Conservation (phyloP, 2,329 filamentous ascomycete species). For the Colletotrichum sp. region DNA sequence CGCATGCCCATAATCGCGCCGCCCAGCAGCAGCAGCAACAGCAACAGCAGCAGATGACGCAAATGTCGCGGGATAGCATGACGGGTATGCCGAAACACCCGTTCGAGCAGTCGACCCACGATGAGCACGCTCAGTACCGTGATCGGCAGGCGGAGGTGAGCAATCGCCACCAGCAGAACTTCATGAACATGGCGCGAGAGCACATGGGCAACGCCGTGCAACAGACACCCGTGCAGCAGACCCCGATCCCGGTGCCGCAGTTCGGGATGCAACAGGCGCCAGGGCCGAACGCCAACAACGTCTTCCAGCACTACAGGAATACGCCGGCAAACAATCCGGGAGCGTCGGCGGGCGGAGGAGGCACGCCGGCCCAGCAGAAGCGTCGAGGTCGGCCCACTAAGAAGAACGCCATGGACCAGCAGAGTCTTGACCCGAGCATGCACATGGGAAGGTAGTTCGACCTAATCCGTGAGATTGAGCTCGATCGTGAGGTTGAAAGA, state of each 20-base stretch:
- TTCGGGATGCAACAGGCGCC: slow-evolving; percentile 21
- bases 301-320: slow-evolving; percentile 21
- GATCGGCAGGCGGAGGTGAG: slow-evolving; percentile 13
- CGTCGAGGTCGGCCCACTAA: slow-evolving; percentile 19
- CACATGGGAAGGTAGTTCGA: slow-evolving; percentile 3
- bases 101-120: slow-evolving; percentile 19
- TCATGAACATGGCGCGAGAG: slow-evolving; percentile 18
- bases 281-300: not conserved
- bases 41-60: slow-evolving; percentile 16
- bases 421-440: slow-evolving; percentile 8
- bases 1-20: not conserved
- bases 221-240: slow-evolving; percentile 20
- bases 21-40: slow-evolving; percentile 12
- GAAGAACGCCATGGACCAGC: slow-evolving; percentile 14
- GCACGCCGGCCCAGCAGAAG: slow-evolving; percentile 11
- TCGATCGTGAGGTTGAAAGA: not conserved
- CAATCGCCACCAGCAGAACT: slow-evolving; percentile 4
- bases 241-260: slow-evolving; percentile 22
- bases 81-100: slow-evolving; percentile 16
- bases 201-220: slow-evolving; percentile 17
- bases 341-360: not conserved
- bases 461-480: not conserved
- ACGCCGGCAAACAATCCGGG: slow-evolving; percentile 3
- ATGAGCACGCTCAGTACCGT: slow-evolving; percentile 21
- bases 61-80: slow-evolving; percentile 19